Base-by-base conservation (phyloP, 768 basidiomycete genomes). In the Suillus tomentosus region DNA sequence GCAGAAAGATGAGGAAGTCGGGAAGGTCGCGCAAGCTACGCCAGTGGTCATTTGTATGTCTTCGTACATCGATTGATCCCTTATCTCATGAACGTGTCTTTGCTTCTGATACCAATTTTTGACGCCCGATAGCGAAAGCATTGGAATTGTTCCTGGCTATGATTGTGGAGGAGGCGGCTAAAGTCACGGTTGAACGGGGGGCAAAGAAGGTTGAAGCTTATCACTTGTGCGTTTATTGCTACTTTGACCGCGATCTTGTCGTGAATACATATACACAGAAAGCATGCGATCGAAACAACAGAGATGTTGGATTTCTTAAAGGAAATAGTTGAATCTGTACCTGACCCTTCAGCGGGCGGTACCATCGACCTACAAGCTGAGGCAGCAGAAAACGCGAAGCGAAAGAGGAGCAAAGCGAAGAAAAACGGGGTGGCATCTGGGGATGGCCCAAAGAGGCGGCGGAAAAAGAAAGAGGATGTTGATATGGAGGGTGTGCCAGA, bases 1-100 rank as follows among this genome's bases (percentile, higher is more conserved):
- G 94, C 96, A 99, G 81, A 95, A 95, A 74, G 96, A 99, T 73
- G 96, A 99, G 73, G 96, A 99, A 73, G 96, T 99, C 22, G 96
- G 96, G 64, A 99, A 99, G 76, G 94, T 99, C 39, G 95, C 96
- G 3, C 94, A 95, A 74, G 95, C 94, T 34, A 96, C 96, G 5
- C 96, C 96, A 1, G 85, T 98, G 65, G 93, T 98, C 64, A 97
- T 99, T 70, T 99, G 96, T 97, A 72, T 75, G 94, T 84, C 3
- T 37, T 36, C 45, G 40, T 45, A 31, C 14, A 17, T 34, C 14
- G n/a, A 45, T 37, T 43, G 17, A 24, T n/a, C 19, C 47, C 45
- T n/a, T 55, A 48, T 64, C 58, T 67, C 65, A 63, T 67, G 60
- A 63, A 68, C 14, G 51, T 34, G 10, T 39, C 10, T 22, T 58